Evolutionary conservation across 2,329 filamentous ascomycete genomes (phyloP).

Genomic region (Neopestalotiopsis sp.): DNA sequence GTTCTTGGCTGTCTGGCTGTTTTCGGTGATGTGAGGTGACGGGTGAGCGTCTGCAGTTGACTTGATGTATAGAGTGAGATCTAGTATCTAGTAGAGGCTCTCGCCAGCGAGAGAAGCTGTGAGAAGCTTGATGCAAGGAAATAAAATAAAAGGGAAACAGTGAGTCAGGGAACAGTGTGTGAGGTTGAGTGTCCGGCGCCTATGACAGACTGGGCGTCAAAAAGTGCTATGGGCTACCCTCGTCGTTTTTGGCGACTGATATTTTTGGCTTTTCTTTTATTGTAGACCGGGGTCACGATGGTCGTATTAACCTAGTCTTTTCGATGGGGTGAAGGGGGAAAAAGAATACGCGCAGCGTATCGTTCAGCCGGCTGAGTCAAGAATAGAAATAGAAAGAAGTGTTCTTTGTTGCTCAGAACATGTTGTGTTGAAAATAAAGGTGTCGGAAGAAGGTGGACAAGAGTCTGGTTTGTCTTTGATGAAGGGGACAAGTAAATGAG

Average conservation of each 20-base stretch:
- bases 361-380: constrained; percentile 23
- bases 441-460: constrained; percentile 23
- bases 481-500: not conserved
- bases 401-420: constrained; percentile 13
- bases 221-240: not conserved
- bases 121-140: not conserved
- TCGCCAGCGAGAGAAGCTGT: constrained; percentile 15
- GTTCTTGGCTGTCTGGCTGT: not conserved
- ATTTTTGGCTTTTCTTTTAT: not conserved
- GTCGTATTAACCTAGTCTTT: not conserved
- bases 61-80: constrained; percentile 1
- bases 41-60: constrained; percentile 11
- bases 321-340: not conserved
- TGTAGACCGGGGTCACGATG: not conserved
- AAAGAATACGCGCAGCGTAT: constrained; percentile 25
- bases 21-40: not conserved
- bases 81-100: not conserved
- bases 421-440: constrained; percentile 17
- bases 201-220: constrained; percentile 1
- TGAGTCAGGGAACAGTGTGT: not conserved
- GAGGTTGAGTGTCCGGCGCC: not conserved
- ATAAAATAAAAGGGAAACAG: too few species aligned
- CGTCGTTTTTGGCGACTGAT: not conserved
- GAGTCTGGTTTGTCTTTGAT: not conserved
- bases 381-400: constrained; percentile 30